Evolutionary conservation across 1,284 basidiomycete species (phyloP).

Genomic region (Sporisorium iseilematis-ciliati): DNA sequence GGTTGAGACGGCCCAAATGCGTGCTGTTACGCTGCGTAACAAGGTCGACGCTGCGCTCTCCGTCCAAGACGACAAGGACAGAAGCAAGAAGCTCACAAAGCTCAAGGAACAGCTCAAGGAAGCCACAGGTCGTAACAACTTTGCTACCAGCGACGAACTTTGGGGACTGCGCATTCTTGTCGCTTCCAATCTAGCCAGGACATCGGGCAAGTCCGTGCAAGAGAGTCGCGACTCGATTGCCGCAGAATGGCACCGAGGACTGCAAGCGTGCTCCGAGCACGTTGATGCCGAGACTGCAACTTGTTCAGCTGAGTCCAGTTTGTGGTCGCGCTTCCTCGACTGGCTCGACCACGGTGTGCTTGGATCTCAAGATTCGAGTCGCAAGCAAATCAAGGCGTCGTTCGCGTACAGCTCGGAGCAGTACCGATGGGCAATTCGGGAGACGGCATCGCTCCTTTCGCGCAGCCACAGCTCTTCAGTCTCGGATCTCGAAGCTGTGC

Average conservation of each 20-base stretch:
- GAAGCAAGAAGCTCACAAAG: conserved; percentile 25
- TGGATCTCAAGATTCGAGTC: conserved; percentile 7
- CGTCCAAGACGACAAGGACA: conserved; percentile 16
- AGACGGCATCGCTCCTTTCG: conserved; percentile 39
- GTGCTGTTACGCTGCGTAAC: conserved; percentile 29
- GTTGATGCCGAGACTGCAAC: conserved; percentile 5
- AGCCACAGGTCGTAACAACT: conserved; percentile 20
- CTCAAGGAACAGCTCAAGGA: conserved; percentile 33
- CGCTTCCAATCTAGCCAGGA: conserved; percentile 18
- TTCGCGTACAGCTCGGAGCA: conserved; percentile 33
- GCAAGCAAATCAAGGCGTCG: conserved; percentile 29
- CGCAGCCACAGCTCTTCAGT: conserved; percentile 22
- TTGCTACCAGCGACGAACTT: conserved; percentile 37
- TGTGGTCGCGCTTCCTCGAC: conserved; percentile 38
- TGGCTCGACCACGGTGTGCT: conserved; percentile 42
- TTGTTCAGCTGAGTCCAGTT: conserved; percentile 15
- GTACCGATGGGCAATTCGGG: conserved; percentile 45
- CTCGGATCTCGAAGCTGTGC: conserved; percentile 28
- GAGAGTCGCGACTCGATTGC: conserved; percentile 23
- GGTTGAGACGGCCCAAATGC: conserved; percentile 46
- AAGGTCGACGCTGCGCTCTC: conserved; percentile 24
- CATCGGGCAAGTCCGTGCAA: conserved; percentile 15
- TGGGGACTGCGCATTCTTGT: conserved; percentile 48
- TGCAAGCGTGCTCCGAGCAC: conserved; percentile 36
- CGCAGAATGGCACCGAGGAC: conserved; percentile 40